Percentiles rank a stretch among this genome's conserved stretches.
These are phyloP conservation scores for Stenogyne calaminthoides DNA, from an alignment of 305 asterid species.

Conservation along the genomic window DNA sequence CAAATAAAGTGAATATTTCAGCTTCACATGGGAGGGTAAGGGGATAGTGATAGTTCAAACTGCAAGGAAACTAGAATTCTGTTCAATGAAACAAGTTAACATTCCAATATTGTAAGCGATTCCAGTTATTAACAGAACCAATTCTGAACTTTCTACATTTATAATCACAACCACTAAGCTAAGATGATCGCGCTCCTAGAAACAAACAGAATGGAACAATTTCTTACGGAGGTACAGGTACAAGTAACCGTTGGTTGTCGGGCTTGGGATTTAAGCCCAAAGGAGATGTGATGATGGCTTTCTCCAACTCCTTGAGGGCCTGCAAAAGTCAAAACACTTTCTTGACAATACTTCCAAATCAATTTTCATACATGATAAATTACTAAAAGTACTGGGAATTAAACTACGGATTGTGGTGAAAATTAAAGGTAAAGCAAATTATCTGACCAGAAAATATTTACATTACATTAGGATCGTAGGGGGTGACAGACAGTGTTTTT, in stretches of 20 bases:
- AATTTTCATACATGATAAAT: not conserved
- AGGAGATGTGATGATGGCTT: conserved; percentile 85
- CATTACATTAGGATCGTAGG: conserved; percentile 81
- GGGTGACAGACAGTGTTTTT: conserved; percentile 81
- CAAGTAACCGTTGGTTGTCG: conserved; percentile 68
- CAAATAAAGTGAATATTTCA: not conserved
- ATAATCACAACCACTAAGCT: conserved; percentile 15
- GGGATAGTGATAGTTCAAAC: conserved; percentile 5
- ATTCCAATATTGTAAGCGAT: not conserved
- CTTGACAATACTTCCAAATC: conserved; percentile 10
- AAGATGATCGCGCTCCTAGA: conserved; percentile 12
- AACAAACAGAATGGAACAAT: conserved; percentile 13
- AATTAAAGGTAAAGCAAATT: not conserved
- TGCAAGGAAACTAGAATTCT: conserved; percentile 5
- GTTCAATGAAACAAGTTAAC: conserved; percentile 12
- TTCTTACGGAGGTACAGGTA: conserved; percentile 90
- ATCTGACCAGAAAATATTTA: conserved; percentile 26
- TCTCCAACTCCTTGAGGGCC: conserved; percentile 88
- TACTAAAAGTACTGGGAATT: not conserved
- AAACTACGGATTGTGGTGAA: not conserved
- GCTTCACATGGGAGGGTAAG: conserved; percentile 8
- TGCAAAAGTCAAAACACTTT: conserved; percentile 39
- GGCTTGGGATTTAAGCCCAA: conserved; percentile 84
- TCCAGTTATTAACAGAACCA: not conserved
- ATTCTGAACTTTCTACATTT: conserved; percentile 1